Conservation (phyloP, 345 rosid species). For the Moricandia moricandioides region DNA sequence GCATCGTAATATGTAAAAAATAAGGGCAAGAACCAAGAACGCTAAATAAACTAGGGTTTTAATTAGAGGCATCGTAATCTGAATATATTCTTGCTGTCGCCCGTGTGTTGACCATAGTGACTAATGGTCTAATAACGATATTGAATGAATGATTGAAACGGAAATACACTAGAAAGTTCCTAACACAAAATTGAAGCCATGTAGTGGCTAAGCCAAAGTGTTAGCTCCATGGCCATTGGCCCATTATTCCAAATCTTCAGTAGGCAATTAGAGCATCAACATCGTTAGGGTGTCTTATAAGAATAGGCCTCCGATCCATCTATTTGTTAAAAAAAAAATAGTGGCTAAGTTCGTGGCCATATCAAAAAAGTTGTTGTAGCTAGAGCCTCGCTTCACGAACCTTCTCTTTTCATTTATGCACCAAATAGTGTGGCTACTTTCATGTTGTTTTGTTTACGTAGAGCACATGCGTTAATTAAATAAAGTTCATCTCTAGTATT, state of each 20-base stretch:
- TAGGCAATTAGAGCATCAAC: background rate
- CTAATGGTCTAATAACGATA: background rate
- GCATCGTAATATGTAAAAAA: background rate
- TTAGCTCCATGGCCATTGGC: background rate
- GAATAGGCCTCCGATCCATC: background rate
- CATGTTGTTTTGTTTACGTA: background rate
- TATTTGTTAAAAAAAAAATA: background rate
- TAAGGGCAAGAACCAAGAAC: background rate
- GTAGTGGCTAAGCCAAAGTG: background rate
- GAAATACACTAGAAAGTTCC: background rate
- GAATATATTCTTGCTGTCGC: constrained; percentile 20
- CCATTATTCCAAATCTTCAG: background rate
- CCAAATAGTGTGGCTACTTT: background rate
- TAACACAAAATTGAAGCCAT: background rate
- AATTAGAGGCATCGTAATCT: constrained; percentile 5
- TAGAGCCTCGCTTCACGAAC: background rate
- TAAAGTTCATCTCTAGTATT: background rate
- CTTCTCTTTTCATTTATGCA: background rate
- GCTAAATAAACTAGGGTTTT: background rate
- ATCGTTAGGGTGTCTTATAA: background rate
- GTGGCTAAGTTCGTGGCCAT: background rate
- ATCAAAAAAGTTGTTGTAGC: background rate
- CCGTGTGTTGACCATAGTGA: background rate
- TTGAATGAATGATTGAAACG: background rate
- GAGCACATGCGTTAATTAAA: background rate